Evolutionary conservation across 2,329 filamentous ascomycete genomes (phyloP).

Genomic region (Plectosphaerella sp.): DNA sequence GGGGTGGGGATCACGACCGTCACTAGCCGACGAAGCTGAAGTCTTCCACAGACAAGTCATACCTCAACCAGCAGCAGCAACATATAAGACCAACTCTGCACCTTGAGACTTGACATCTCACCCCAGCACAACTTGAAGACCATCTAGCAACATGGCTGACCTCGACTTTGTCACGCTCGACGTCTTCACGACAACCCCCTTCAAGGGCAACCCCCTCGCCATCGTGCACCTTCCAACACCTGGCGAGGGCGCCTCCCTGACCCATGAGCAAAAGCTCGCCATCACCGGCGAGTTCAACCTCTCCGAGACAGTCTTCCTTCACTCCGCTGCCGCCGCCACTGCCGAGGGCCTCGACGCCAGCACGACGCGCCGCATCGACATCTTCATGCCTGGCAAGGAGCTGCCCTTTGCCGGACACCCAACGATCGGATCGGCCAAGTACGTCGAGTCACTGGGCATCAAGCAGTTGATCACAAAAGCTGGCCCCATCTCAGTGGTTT

Average conservation of each 20-base stretch:
- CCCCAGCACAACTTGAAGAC: not conserved
- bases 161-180: conserved; percentile 50
- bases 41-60: too few species aligned
- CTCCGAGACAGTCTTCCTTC: conserved; percentile 60
- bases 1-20: too few species aligned
- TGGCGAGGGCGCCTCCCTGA: conserved; percentile 29
- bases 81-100: too few species aligned
- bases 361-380: conserved; percentile 43
- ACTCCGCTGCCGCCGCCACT: conserved; percentile 33
- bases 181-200: conserved; percentile 50
- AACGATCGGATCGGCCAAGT: conserved; percentile 51
- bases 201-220: conserved; percentile 56
- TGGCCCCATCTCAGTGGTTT: conserved; percentile 41
- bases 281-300: conserved; percentile 61
- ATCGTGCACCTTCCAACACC: conserved; percentile 47
- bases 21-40: too few species aligned
- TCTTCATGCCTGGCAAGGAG: conserved; percentile 51
- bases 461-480: conserved; percentile 49
- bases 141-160: conserved; percentile 19
- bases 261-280: conserved; percentile 49
- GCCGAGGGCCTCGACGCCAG: conserved; percentile 8
- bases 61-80: too few species aligned
- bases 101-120: too few species aligned
- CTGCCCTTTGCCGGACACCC: conserved; percentile 61
- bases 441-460: conserved; percentile 35